Evolutionary conservation across 208 protist species (phyloP).

Genomic region (Acanthamoeba triangularis): DNA sequence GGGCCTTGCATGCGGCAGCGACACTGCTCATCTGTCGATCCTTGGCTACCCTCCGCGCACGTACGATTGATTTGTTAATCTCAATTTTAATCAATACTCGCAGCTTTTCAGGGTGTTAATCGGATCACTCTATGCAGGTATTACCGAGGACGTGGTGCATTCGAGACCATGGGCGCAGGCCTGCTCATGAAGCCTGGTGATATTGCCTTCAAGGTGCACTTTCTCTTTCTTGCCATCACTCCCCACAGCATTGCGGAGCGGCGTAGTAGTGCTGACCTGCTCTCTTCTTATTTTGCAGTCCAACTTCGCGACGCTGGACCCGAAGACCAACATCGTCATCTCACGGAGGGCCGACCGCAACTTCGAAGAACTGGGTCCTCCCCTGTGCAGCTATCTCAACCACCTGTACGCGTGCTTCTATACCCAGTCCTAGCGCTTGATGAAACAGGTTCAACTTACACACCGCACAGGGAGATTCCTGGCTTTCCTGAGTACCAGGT

Average conservation of each 20-base stretch:
- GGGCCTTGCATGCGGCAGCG: constrained; percentile 91
- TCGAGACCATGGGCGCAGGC: constrained; percentile 91
- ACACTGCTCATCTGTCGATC: constrained; percentile 92
- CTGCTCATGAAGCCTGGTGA: constrained; percentile 90
- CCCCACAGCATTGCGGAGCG: background rate
- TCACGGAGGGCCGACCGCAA: constrained; percentile 87
- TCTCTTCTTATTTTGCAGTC: constrained; percentile 41
- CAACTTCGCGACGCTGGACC: constrained; percentile 90
- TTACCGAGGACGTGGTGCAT: constrained; percentile 90
- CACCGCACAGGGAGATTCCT: constrained; percentile 77
- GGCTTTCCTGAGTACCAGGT: constrained; percentile 87
- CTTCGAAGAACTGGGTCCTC: constrained; percentile 90
- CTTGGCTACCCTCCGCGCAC: constrained; percentile 90
- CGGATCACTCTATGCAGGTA: constrained; percentile 67
- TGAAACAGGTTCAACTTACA: background rate
- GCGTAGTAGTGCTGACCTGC: background rate
- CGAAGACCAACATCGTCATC: constrained; percentile 81
- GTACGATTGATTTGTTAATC: constrained; percentile 45
- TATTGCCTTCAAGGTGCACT: constrained; percentile 91
- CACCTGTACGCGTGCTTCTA: constrained; percentile 64
- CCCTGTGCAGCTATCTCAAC: constrained; percentile 84
- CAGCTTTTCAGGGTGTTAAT: background rate
- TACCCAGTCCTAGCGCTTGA: background rate
- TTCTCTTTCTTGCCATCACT: background rate
- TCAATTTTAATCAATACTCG: background rate